Base-by-base conservation (phyloP, 805 yeast genomes). In the Suhomyces tanzawaensis region DNA sequence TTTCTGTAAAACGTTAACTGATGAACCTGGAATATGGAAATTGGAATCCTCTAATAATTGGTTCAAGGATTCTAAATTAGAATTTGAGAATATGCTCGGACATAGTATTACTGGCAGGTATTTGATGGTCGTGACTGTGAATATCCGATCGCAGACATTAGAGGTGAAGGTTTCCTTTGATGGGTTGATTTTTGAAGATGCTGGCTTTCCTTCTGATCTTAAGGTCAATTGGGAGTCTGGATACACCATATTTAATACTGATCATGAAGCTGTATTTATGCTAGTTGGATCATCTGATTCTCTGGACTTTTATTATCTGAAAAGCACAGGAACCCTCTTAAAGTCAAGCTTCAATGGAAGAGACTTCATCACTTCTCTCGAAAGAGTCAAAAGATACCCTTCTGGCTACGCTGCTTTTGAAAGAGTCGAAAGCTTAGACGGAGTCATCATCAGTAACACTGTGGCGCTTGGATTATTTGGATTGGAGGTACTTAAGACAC, bases 291-390 rank as follows among this genome's bases (percentile, higher is more conserved):
- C 90, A 0, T 69, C 70, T 48, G 31, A 51, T 1, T 78, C 73
- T 12, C 52, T 62, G 7, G 93, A 87, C 51, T 81, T 58, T 57
- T n/a, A n/a, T n/a, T n/a, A n/a, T n/a, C n/a, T n/a, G n/a, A n/a
- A n/a, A n/a, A n/a, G n/a, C n/a, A n/a, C n/a, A n/a, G 99, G 99
- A 13, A 71, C 87, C 1, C 63, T 93, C 15, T 68, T 93, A 53
- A 91, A 91, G 53, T 87, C 96, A 2, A 90, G 91, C 60, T 86
- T 85, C 14, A 87, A 88, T 51, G 99, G 99, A 44, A 88, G 97
- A 0, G 77, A 84, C 4, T 90, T 85, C 55, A 87, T 84, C 2
- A 64, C 79, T 26, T 67, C 89, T 2, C 69, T 84, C 42, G 74
- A 72, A 7, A 64, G 76, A 40, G 96, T 88, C 13, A 93, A 90